Evolutionary conservation across 2,329 filamentous ascomycete genomes (phyloP), one percentile per base, ranked within the genome.

Genomic region (Xylaria sp.): DNA sequence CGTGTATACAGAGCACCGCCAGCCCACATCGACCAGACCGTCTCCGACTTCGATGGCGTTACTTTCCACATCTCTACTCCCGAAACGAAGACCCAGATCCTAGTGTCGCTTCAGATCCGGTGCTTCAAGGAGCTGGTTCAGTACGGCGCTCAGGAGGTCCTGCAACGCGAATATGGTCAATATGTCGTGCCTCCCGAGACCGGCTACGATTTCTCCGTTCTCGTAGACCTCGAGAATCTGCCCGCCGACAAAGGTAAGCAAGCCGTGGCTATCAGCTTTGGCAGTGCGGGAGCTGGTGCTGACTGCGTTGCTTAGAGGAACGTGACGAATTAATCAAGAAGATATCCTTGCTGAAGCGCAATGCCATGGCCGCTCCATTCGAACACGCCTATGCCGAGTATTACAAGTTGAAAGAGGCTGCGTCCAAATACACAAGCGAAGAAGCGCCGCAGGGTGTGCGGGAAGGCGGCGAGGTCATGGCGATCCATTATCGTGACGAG

Each of bases 31-130:
- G 97, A 99, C 83, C 96, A 99, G 85, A 93, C 97, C 71, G 93
- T 97, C 71, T 98, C 95, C 79, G 96, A 99, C 83, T 99, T 99
- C 79, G 97, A 99, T 83, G 95, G 95, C 79, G 96, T 98, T 75
- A 97, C 93, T 74, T 99, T 98, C 83, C 96, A 99, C 82, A 94
- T 99, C 78, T 98, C 95, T 43, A 99, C 96, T 0, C 96, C 95
- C 67, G 94, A 97, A 81, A 85, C 90, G 70, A 98, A 98, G 86
- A 91, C 93, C 58, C 93, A 97, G 83, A 97, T 99, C 73, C 87
- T 97, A 60, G 90, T 99, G 67, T 99, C 96, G 25, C 92, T 99
- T 76, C 90, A 93, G 81, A 93, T 99, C 81, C 92, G 95, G 84
- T 99, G 96, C 85, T 99, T 91, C 84, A 87, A 89, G 74, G 97